Conservation (phyloP, 2,329 filamentous ascomycete genomes). For the Hymenoscyphus linearis region DNA sequence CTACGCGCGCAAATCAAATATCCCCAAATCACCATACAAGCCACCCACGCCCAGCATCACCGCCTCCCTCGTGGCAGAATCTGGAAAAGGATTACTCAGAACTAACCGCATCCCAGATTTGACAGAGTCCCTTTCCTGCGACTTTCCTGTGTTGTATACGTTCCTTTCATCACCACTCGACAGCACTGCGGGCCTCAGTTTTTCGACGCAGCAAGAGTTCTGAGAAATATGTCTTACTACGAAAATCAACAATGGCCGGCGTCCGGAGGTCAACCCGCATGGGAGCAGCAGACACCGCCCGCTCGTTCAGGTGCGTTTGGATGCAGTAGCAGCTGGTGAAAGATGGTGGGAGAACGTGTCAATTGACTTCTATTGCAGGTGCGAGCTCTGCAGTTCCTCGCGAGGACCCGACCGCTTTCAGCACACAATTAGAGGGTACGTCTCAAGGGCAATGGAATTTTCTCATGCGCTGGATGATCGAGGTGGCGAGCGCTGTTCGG, state of each 20-base stretch:
- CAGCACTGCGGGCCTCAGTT: slow-evolving; percentile 30
- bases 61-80: neutral
- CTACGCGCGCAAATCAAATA: slow-evolving; percentile 12
- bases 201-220: slow-evolving; percentile 29
- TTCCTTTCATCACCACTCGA: slow-evolving; percentile 29
- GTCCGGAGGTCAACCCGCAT: slow-evolving; percentile 53
- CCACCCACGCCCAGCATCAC: neutral
- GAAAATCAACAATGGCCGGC: slow-evolving; percentile 61
- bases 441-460: slow-evolving; percentile 24
- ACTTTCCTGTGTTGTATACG: slow-evolving; percentile 29
- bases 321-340: neutral
- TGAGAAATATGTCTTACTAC: slow-evolving; percentile 59
- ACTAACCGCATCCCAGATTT: slow-evolving; percentile 2
- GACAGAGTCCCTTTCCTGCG: slow-evolving; percentile 22
- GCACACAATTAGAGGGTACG: slow-evolving; percentile 85
- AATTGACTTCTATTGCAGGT: slow-evolving; percentile 45
- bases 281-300: slow-evolving; percentile 68
- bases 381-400: slow-evolving; percentile 68
- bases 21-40: neutral
- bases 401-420: slow-evolving; percentile 74
- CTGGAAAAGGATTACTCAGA: neutral
- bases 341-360: slow-evolving; percentile 9
- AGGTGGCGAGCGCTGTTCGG: neutral
- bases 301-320: slow-evolving; percentile 61
- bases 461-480: neutral